Evolutionary conservation across 129 eudicot genomes (phyloP), one percentile per base, ranked within the genome.

Genomic region (Centrapalus pauciflorus): DNA sequence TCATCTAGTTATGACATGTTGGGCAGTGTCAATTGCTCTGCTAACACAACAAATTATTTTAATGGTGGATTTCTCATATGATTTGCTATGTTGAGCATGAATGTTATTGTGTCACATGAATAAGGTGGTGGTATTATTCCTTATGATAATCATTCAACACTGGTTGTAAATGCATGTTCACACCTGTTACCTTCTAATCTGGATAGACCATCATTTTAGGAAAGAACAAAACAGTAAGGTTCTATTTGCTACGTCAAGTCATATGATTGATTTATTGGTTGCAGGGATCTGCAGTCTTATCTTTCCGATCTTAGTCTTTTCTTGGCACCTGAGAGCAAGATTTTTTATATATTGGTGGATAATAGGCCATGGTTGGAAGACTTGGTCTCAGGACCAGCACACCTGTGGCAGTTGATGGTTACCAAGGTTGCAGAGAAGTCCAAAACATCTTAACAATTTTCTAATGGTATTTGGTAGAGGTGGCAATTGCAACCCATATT

Each of bases 381-480:
- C 79, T 87, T 86, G 60, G 98, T 76, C 35, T 85, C 98, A n/a
- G 79, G 87, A 32, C 90, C 95, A 59, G 92, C 98, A 38, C 98
- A 88, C 66, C 78, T 85, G 74, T 93, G 98, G 98, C 98, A 88
- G 75, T 71, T 93, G 82, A 85, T 93, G 96, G 89, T 93, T 43
- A 93, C 96, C 63, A 93, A 93, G 96, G 98, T 93, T 78, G 46
- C 60, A 21, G 30, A 65, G 26, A 73, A 80, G n/a, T 41, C 29
- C 30, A 71, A 59, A 58, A 60, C 76, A 48, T 71, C 28, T 55
- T 24, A 66, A 12, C 28, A 45, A 37, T 7, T 37, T 56, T 51
- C 26, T 41, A 61, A 60, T 43, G 20, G 13, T 27, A 70, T 19
- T 45, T 28, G 6, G 2, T 19, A 12, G 27, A n/a, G n/a, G n/a